Evolutionary conservation across 257 asterid species (phyloP).

Genomic region (Primulina tabacum): DNA sequence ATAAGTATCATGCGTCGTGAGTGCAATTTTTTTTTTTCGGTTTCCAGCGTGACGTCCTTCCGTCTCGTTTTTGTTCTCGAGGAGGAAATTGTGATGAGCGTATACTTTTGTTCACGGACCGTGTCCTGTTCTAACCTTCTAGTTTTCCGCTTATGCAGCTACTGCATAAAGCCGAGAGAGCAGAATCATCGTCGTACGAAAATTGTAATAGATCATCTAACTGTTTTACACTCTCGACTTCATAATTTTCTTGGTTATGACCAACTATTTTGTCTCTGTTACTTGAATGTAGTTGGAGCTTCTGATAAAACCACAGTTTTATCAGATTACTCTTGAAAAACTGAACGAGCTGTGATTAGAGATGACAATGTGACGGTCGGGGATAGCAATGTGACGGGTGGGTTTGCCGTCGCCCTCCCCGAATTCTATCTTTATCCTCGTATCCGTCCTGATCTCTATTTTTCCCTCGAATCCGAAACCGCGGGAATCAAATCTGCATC

Average conservation of each 20-base stretch:
- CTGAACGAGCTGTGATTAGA: no score
- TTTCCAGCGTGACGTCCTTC: conserved; percentile 24
- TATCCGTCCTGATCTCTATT: no score
- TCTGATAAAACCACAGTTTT: no score
- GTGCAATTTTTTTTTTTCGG: not conserved
- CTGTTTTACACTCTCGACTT: no score
- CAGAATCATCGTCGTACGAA: conserved; percentile 18
- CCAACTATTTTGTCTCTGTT: not conserved
- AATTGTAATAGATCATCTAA: conserved; percentile 6
- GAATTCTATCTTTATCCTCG: no score
- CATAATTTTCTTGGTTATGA: no score
- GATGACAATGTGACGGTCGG: no score
- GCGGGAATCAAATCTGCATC: no score
- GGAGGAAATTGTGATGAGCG: conserved; percentile 35
- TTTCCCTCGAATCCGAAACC: no score
- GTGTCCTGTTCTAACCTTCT: not conserved
- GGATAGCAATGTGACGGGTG: no score
- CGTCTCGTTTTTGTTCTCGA: conserved; percentile 34
- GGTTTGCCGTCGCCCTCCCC: no score
- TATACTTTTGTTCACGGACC: conserved; percentile 19
- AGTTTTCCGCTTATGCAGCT: conserved; percentile 61
- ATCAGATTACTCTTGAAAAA: no score
- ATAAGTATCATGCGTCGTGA: conserved; percentile 33
- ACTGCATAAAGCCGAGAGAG: conserved; percentile 57
- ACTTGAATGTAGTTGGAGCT: not conserved